Base-by-base conservation (phyloP, 768 basidiomycete species). In the Serendipita sp. region DNA sequence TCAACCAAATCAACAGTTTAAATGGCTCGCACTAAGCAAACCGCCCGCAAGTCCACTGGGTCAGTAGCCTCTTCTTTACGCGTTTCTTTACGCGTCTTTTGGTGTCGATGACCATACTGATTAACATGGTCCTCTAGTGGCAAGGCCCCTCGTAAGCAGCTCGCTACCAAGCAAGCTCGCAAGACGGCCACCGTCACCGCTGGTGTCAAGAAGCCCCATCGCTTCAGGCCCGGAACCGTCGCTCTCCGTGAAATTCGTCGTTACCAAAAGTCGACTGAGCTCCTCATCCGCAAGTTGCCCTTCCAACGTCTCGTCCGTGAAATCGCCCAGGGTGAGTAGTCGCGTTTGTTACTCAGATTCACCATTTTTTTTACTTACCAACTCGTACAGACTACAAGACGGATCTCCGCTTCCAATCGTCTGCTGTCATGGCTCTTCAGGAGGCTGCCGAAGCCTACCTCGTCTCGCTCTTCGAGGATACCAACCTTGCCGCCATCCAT, bases 131-230 rank as follows among this genome's bases (percentile, higher is more conserved):
- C 32, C 1, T 60, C 10, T 35, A 60, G 56, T 60, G 81, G 80
- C 67, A 83, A 83, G 72, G 82, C 82, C 64, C 81, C 81, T 66
- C 81, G 82, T 69, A 82, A 82, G 68, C 80, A 81, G 72, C 80
- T 84, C 65, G 81, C 82, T 65, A 77, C 80, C 70, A 84, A 84
- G 71, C 79, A 77, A 36, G 80, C 80, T 65, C 79, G 83, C 65
- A 84, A 83, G 74, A 79, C 80, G 18, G 78, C 80, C n/a, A 51
- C 16, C 11, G 78, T 79, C 52, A 73, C 82, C 68, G 83, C 83
- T 73, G 84, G 84, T 73, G 84, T 88, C 73, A 88, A 88, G 83
- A 87, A 86, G 77, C 85, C 85, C 68, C 86, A 86, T 83, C 81
- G 86, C 65, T 88, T 86, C 80, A 81, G 84, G 75, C 85, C 85